phyloP scores from a whole-genome alignment of 2,329 filamentous ascomycete species.

The Colletotrichum abscissum region DNA sequence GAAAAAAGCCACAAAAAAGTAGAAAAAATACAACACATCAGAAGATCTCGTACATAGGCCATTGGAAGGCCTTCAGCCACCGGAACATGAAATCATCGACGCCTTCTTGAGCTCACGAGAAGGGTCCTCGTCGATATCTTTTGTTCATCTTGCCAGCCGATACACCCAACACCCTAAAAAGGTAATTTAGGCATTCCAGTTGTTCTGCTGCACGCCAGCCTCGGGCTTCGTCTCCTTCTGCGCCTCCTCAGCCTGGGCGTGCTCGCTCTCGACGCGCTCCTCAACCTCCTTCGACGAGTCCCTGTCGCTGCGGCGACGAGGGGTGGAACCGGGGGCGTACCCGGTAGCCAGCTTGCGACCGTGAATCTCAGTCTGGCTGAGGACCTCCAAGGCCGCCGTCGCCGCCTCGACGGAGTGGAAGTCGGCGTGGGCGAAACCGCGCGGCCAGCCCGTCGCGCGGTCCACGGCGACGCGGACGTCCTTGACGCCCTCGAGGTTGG shows the following conservation, averaged over 20 bases:
- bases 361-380: slow-evolving; percentile 70
- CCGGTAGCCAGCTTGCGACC: slow-evolving; percentile 75
- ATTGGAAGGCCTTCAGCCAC: background rate
- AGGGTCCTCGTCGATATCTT: background rate
- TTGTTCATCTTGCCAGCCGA: background rate
- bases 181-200: slow-evolving; percentile 26
- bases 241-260: slow-evolving; percentile 26
- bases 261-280: background rate
- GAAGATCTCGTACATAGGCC: background rate
- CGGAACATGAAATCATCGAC: background rate
- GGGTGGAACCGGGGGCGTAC: slow-evolving; percentile 56
- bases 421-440: slow-evolving; percentile 88
- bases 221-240: slow-evolving; percentile 26
- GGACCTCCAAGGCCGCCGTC: slow-evolving; percentile 64
- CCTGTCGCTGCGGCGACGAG: background rate
- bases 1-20: background rate
- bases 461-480: slow-evolving; percentile 88
- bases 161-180: background rate
- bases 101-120: background rate
- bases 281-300: background rate
- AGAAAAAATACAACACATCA: background rate
- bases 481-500: slow-evolving; percentile 73
- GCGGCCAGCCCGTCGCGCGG: slow-evolving; percentile 80
- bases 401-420: slow-evolving; percentile 78
- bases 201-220: slow-evolving; percentile 33